phyloP scores from a whole-genome alignment of 2,329 filamentous ascomycete genomes.

The Aspergillus tubingensis region DNA sequence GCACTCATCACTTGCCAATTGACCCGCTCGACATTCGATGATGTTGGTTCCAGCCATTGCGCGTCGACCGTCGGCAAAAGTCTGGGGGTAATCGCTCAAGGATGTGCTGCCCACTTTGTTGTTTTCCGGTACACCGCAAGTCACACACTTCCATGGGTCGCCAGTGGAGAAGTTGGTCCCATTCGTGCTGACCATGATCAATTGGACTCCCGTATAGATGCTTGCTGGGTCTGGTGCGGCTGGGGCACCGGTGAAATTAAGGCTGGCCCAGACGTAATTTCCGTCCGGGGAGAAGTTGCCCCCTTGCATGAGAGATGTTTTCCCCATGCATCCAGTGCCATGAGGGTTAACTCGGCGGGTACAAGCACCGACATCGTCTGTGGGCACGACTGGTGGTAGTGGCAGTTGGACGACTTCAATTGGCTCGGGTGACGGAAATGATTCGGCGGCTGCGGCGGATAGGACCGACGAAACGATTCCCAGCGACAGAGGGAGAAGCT shows the following conservation, averaged over 20 bases:
- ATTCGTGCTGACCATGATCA: slow-evolving; percentile 49
- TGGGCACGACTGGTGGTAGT: slow-evolving; percentile 39
- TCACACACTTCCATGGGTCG: slow-evolving; percentile 53
- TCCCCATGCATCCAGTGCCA: slow-evolving; percentile 42
- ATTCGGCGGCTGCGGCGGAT: too few species aligned
- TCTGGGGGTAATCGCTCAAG: slow-evolving; percentile 46
- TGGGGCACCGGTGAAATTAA: slow-evolving; percentile 49
- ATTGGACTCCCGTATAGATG: slow-evolving; percentile 46
- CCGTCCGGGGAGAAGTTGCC: slow-evolving; percentile 47
- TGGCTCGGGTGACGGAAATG: slow-evolving; percentile 31
- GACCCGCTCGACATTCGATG: slow-evolving; percentile 41
- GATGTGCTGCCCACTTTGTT: slow-evolving; percentile 30
- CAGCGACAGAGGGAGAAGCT: too few species aligned
- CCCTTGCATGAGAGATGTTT: slow-evolving; percentile 25
- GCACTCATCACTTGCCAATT: slow-evolving; percentile 40
- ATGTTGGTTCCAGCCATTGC: slow-evolving; percentile 32
- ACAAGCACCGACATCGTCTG: slow-evolving; percentile 34
- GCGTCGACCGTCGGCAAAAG: slow-evolving; percentile 43
- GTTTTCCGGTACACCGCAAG: slow-evolving; percentile 43
- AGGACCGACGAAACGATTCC: too few species aligned
- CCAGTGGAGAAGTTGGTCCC: slow-evolving; percentile 47
- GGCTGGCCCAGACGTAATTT: slow-evolving; percentile 45
- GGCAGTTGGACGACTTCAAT: slow-evolving; percentile 40
- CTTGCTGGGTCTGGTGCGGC: slow-evolving; percentile 41
- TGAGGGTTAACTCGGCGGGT: slow-evolving; percentile 36